These are phyloP conservation scores for Helianthus annuus DNA, from an alignment of 129 eudicot species.

Conservation along the genomic window HanXRQr2.0-SUNRISE NC_035441.2:35113503-35114002, in stretches of 20 bases:
- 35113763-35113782: conserved; percentile 26
- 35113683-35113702: conserved; percentile 20
- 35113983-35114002: too few relatives aligned
- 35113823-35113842: conserved; percentile 27
- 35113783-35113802: conserved; percentile 24
- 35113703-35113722: conserved; percentile 29
- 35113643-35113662: conserved; percentile 21
- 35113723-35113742: conserved; percentile 32
- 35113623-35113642: conserved; percentile 18
- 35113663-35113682: not conserved
- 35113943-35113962: too few relatives aligned
- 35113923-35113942: too few relatives aligned
- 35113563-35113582: too few relatives aligned
- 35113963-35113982: too few relatives aligned
- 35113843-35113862: conserved; percentile 31
- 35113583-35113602: conserved; percentile 19
- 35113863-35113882: conserved; percentile 1
- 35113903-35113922: too few relatives aligned
- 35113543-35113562: too few relatives aligned
- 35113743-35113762: conserved; percentile 29
- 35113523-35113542: too few relatives aligned
- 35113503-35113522: conserved; percentile 24
- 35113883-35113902: too few relatives aligned
- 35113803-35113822: conserved; percentile 30
- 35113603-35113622: not conserved